Evolutionary conservation across 1,284 basidiomycete species (phyloP).

Genomic region (Moesziomyces globuligerus): DNA sequence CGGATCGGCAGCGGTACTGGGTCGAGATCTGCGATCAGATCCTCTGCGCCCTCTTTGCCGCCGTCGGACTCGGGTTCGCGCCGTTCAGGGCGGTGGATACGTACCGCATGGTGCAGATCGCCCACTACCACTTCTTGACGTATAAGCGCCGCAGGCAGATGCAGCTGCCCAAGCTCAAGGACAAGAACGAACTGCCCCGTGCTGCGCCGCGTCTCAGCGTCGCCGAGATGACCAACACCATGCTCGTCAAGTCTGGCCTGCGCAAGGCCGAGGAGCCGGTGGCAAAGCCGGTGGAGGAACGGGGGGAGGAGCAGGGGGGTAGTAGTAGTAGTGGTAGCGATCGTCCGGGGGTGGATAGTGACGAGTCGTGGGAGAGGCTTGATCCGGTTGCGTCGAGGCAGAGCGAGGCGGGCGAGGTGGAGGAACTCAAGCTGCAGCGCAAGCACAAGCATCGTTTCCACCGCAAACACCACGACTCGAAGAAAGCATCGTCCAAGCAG

Average conservation of each 20-base stretch:
- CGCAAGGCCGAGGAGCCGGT: conserved; percentile 3
- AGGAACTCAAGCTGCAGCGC: conserved; percentile 21
- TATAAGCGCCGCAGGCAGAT: conserved; percentile 54
- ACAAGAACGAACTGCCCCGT: conserved; percentile 62
- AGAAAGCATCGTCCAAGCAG: no score
- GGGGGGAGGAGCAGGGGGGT: background rate
- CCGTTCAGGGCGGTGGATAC: conserved; percentile 65
- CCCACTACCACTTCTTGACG: conserved; percentile 61
- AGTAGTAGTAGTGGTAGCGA: background rate
- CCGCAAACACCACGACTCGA: conserved; percentile 14
- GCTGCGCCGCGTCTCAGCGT: conserved; percentile 25
- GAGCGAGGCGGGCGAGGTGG: conserved; percentile 29
- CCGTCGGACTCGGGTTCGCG: conserved; percentile 63
- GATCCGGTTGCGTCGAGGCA: conserved; percentile 19
- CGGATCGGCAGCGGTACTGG: conserved; percentile 54
- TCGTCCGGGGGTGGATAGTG: background rate
- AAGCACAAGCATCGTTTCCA: conserved; percentile 19
- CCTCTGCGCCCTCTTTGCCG: conserved; percentile 62
- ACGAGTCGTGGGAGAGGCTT: conserved; percentile 15
- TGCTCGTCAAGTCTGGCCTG: conserved; percentile 30
- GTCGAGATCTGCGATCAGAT: conserved; percentile 66
- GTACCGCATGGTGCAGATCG: conserved; percentile 64
- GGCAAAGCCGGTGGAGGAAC: no score
- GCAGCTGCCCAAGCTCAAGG: conserved; percentile 53
- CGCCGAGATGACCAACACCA: conserved; percentile 34